Evolutionary conservation across 768 basidiomycete genomes (phyloP).

Genomic region (Pseudohyphozyma bogoriensis): DNA sequence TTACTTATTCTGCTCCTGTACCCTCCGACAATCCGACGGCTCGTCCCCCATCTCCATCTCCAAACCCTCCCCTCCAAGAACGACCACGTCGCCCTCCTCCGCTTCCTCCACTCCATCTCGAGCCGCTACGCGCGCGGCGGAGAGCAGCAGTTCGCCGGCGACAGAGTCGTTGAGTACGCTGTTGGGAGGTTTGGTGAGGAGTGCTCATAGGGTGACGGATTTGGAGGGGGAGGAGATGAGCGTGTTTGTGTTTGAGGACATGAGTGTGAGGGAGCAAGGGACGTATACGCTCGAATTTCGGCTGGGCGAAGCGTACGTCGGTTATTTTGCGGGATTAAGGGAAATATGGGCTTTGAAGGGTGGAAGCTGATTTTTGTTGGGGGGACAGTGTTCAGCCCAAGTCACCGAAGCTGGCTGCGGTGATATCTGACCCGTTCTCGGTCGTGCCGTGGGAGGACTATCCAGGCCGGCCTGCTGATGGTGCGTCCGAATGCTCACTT

Average conservation of each 20-base stretch:
- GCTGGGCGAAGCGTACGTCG: slow-evolving; percentile 57
- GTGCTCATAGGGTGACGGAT: slow-evolving; percentile 68
- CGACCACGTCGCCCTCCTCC: too few species aligned
- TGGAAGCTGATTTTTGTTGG: neutral
- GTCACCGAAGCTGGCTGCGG: slow-evolving; percentile 58
- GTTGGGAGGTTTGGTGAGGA: slow-evolving; percentile 76
- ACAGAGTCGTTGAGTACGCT: slow-evolving; percentile 49
- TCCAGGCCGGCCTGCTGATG: slow-evolving; percentile 48
- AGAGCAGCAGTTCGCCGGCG: too few species aligned
- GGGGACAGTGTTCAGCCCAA: slow-evolving; percentile 45
- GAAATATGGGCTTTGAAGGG: neutral
- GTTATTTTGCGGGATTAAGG: neutral
- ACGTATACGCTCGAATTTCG: slow-evolving; percentile 58
- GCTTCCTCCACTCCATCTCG: slow-evolving; percentile 21
- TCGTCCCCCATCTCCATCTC: slow-evolving; percentile 52
- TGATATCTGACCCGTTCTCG: slow-evolving; percentile 66
- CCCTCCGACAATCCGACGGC: slow-evolving; percentile 63
- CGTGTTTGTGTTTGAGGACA: slow-evolving; percentile 74
- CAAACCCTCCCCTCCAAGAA: neutral
- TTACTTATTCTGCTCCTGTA: slow-evolving; percentile 74
- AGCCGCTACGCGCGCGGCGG: slow-evolving; percentile 25
- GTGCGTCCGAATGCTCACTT: slow-evolving; percentile 56
- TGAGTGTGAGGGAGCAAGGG: slow-evolving; percentile 69
- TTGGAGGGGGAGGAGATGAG: slow-evolving; percentile 57
- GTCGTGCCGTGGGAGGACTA: slow-evolving; percentile 65